Evolutionary conservation across 192 early-diverging fungal species (phyloP).

Genomic region (Spizellomyces sp.): DNA sequence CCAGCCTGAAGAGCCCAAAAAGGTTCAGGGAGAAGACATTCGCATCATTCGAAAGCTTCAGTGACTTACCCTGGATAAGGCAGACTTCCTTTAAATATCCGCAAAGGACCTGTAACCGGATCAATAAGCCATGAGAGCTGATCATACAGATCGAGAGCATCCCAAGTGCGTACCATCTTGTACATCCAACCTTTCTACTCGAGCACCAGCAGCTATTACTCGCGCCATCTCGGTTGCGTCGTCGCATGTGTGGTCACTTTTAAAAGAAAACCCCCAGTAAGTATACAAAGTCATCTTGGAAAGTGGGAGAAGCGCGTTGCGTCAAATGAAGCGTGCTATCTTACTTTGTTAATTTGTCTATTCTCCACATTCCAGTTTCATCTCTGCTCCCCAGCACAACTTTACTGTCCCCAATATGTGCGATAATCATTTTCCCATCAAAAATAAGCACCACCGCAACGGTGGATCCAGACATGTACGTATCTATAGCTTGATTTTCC

Average conservation of each 20-base stretch:
- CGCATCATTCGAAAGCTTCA: no score
- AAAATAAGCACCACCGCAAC: constrained; percentile 39
- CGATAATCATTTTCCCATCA: constrained; percentile 35
- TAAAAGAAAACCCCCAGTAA: neutral
- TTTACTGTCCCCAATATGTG: constrained; percentile 52
- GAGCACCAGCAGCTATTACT: constrained; percentile 36
- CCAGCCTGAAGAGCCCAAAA: constrained; percentile 29
- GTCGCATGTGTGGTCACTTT: constrained; percentile 50
- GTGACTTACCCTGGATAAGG: constrained; percentile 55
- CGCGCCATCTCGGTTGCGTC: constrained; percentile 36
- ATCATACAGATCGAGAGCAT: neutral
- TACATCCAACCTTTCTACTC: constrained; percentile 44
- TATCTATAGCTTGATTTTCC: constrained; percentile 42
- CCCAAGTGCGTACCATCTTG: constrained; percentile 7
- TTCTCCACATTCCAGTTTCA: constrained; percentile 10
- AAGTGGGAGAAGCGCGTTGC: neutral
- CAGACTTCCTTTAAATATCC: constrained; percentile 58
- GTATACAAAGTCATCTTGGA: constrained; percentile 1
- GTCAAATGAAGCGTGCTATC: neutral
- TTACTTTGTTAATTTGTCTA: constrained; percentile 33
- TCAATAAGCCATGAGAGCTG: constrained; percentile 4
- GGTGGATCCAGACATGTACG: constrained; percentile 59
- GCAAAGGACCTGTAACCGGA: constrained; percentile 44
- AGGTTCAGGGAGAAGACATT: no score
- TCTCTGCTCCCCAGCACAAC: constrained; percentile 36